Base-by-base conservation (phyloP, 768 basidiomycete species). In the Amanita thiersii region DNA sequence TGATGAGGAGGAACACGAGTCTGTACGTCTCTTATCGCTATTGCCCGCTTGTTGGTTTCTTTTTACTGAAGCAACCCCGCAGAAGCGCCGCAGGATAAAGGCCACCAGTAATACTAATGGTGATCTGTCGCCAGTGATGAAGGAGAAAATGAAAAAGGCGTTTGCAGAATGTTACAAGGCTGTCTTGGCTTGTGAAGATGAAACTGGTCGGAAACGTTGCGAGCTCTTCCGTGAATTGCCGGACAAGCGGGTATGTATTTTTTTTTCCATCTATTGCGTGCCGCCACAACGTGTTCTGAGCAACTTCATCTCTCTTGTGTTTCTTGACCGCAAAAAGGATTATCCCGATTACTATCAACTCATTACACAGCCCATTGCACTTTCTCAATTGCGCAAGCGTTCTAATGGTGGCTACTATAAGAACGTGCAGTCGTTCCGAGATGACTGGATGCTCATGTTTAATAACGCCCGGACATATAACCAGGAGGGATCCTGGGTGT, bases 401-500 rank as follows among this genome's bases (percentile, higher is more conserved):
- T 68, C 73, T 37, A 76, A 67, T 38, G 66, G 71, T 42, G 69
- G 70, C 33, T 68, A 73, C 43, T 90, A 91, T 68, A 89, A 88
- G 68, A 77, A 62, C 28, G 76, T 92, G 25, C 64, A 73, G 24
- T 67, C 74, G 43, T 91, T 80, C 64, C 69, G 75, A 44, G 75
- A 78, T 34, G 90, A 94, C 59, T 90, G 84, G 79, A 73, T 74
- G 50, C 73, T 91, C 43, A 92, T 99, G 85, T 97, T 93, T 61
- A 73, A 78, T 59, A 98, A 98, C 53, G 93, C 94, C 3, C 75
- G 86, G 52, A 86, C 79, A 32, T 98, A 90, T 69, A 97, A 97
- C 58, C 82, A 86, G 59, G 90, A 94, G 61, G 90, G 86, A 1
- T 93, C 90, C 0, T 90, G 88, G 86, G 91, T 96, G 26, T 94